A percentile compares a stretch with the other conserved stretches of the same genome.
Conservation (phyloP, 2,329 filamentous ascomycete genomes). For the Penicillium sp. region DNA sequence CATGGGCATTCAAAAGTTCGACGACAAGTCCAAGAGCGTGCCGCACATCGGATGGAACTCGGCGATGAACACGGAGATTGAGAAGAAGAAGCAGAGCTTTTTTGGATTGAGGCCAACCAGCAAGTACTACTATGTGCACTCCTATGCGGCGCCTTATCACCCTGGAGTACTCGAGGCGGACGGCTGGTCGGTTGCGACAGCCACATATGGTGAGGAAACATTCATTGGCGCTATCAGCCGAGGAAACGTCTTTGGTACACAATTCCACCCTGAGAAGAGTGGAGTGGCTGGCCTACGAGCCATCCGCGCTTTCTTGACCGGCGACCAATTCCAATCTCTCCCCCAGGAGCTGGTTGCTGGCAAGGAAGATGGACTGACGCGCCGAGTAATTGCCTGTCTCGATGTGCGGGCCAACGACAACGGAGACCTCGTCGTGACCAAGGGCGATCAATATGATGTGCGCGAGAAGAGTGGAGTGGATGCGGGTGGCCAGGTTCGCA, state of each 20-base stretch:
- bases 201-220: conserved; percentile 80
- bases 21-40: conserved; percentile 79
- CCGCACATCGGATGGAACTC: conserved; percentile 99
- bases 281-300: conserved; percentile 84
- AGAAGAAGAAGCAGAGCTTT: conserved; percentile 57
- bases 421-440: conserved; percentile 94
- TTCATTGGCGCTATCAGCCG: conserved; percentile 90
- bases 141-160: conserved; percentile 79
- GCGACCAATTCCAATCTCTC: conserved; percentile 61
- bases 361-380: conserved; percentile 70
- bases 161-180: conserved; percentile 72
- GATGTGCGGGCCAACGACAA: conserved; percentile 93
- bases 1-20: conserved; percentile 71
- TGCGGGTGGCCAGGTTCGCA: conserved; percentile 68
- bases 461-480: conserved; percentile 74
- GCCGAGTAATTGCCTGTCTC: conserved; percentile 90
- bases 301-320: conserved; percentile 82
- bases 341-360: conserved; percentile 26
- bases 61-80: conserved; percentile 60
- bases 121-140: conserved; percentile 99
- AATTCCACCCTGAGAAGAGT: conserved; percentile 98
- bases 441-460: conserved; percentile 98
- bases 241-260: conserved; percentile 84
- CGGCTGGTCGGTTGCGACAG: conserved; percentile 92
- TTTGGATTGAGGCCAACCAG: conserved; percentile 78